Conservation (phyloP, 139 green algal genomes). For the Volvox reticuliferus region DNA sequence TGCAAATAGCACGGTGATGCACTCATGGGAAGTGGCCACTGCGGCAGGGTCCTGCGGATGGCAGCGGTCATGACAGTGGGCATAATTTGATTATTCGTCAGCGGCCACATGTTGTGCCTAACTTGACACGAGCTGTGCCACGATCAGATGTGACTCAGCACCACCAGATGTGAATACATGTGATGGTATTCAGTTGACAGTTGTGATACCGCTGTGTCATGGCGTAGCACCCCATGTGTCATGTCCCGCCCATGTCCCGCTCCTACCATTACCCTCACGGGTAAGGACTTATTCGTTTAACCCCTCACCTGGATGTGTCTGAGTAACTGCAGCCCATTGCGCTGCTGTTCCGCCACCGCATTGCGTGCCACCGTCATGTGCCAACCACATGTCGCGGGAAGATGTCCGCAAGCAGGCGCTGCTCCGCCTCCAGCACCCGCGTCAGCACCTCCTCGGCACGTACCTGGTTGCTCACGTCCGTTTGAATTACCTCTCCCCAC, state of each 20-base stretch:
- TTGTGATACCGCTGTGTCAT: too few species aligned
- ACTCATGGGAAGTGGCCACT: slow-evolving; percentile 27
- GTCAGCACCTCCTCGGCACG: slow-evolving; percentile 19
- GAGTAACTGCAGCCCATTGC: slow-evolving; percentile 17
- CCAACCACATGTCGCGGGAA: slow-evolving; percentile 25
- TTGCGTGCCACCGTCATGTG: slow-evolving; percentile 23
- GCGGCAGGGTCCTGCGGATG: neutral
- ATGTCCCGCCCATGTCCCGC: too few species aligned
- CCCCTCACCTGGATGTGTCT: slow-evolving; percentile 14
- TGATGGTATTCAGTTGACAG: too few species aligned
- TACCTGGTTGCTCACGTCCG: slow-evolving; percentile 34
- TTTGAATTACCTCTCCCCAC: slow-evolving; percentile 33
- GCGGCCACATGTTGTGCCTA: too few species aligned
- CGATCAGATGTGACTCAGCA: too few species aligned
- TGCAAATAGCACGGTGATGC: slow-evolving; percentile 39
- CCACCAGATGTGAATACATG: too few species aligned
- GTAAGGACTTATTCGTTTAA: too few species aligned
- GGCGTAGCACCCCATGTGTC: too few species aligned
- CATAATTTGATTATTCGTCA: too few species aligned
- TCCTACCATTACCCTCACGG: too few species aligned
- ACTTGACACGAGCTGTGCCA: too few species aligned
- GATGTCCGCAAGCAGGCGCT: slow-evolving; percentile 38
- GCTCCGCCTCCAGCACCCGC: slow-evolving; percentile 28
- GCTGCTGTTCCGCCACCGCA: neutral
- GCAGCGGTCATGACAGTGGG: too few species aligned